These are phyloP conservation scores for Boletus insuetus DNA, from an alignment of 768 basidiomycete genomes.

Conservation along the genomic window DNA sequence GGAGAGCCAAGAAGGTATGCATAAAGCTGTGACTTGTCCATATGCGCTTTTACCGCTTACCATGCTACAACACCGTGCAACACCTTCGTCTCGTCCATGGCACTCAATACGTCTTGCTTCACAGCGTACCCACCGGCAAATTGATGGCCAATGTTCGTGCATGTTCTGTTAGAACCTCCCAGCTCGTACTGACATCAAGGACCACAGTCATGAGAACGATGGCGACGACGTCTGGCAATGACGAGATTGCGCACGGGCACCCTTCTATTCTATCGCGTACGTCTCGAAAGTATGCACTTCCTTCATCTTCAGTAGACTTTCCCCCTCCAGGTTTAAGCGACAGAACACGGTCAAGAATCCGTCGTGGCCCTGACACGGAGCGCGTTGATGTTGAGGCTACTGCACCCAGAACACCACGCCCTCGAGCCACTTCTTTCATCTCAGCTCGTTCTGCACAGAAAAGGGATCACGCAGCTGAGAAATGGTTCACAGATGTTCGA, in stretches of 20 bases:
- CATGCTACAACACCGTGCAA: constrained; percentile 19
- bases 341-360: neutral
- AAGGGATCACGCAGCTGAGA: constrained; percentile 22
- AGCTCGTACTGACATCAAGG: constrained; percentile 1
- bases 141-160: neutral
- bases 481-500: constrained; percentile 24
- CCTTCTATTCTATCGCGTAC: constrained; percentile 21
- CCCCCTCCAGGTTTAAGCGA: constrained; percentile 19
- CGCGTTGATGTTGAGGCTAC: neutral
- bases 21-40: constrained; percentile 25
- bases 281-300: constrained; percentile 3
- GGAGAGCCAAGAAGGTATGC: constrained; percentile 51
- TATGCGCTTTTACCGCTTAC: neutral
- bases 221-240: neutral
- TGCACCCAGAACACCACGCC: neutral
- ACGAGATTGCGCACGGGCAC: neutral
- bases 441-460: constrained; percentile 19
- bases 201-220: constrained; percentile 1
- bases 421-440: constrained; percentile 19
- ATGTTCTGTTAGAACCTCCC: neutral
- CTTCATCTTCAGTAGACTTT: neutral
- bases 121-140: neutral
- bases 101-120: constrained; percentile 10
- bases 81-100: constrained; percentile 2
- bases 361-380: constrained; percentile 6